Conservation (phyloP, 2,329 filamentous ascomycete genomes). For the Talaromyces sp. region DNA sequence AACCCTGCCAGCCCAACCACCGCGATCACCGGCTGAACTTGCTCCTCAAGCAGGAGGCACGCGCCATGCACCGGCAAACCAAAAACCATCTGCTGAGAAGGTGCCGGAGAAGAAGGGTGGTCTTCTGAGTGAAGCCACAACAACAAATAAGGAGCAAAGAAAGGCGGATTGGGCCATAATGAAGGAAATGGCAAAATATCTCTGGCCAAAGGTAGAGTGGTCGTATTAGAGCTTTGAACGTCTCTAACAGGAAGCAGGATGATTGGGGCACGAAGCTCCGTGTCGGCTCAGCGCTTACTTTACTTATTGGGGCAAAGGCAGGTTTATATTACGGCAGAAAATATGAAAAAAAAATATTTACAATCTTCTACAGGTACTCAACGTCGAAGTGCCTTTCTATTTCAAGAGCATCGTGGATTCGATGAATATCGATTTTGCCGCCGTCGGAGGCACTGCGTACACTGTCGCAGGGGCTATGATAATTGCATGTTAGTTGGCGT, state of each 20-base stretch:
- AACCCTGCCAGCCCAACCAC: neutral
- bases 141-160: constrained; percentile 77
- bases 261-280: constrained; percentile 75
- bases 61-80: constrained; percentile 1
- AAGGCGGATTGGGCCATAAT: constrained; percentile 98
- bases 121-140: constrained; percentile 59
- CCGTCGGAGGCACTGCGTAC: constrained; percentile 79
- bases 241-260: constrained; percentile 41
- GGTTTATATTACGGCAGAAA: constrained; percentile 1
- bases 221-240: neutral
- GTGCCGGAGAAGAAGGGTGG: constrained; percentile 44
- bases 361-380: constrained; percentile 56
- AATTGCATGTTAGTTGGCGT: constrained; percentile 60
- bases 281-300: constrained; percentile 74
- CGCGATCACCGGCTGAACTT: neutral
- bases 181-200: constrained; percentile 91
- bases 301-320: constrained; percentile 84
- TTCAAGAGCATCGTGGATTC: constrained; percentile 97
- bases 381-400: constrained; percentile 97
- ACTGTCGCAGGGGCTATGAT: constrained; percentile 91
- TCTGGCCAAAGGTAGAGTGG: constrained; percentile 73
- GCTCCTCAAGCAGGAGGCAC: neutral
- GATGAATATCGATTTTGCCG: constrained; percentile 92
- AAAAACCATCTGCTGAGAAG: constrained; percentile 17
- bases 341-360: neutral